Evolutionary conservation across 106 monocot species (phyloP), one percentile per base, ranked within the genome.

Genomic region (Posidonia australis): DNA sequence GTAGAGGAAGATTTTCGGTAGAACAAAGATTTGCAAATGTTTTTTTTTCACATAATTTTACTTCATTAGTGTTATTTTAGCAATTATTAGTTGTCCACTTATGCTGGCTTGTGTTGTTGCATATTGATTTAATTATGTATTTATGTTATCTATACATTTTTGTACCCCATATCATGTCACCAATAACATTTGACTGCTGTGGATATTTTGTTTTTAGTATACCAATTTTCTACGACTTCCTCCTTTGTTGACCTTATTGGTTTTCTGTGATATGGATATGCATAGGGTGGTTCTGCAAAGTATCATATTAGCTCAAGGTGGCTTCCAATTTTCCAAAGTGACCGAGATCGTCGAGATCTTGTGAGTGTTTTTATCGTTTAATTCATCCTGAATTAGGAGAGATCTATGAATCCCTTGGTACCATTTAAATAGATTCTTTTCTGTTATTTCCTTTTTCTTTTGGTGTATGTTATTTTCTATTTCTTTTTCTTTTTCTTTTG

Each of bases 281-380:
- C 70, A 45, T 74, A 94, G 90, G 87, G 96, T 69, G 96, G 96
- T 70, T 82, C 96, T 1, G 75, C 82, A 52, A 96, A 87, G 57
- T 96, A 96, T 75, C 96, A 90, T 56, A 45, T 96, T 56, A 87
- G 65, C 54, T 87, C 87, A 51, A 87, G 73, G 73, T 96, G 87
- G 90, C 53, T 96, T 19, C 86, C 65, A 17, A 74, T 90, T 67
- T 90, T 90, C 62, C 82, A 96, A 77, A 96, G 96, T 74, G 96
- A 96, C 68, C 75, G 90, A 73, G 96, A 96, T 79, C 87, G 90
- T 13, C 86, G 96, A 61, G 96, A 96, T 69, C 90, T 96, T 78
- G 94, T 94, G 60, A 86, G 94, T 74, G 94, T 74, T 74, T 30
- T 51, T 4, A 30, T 4, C 28, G 12, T 25, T 24, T 25, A 23